Evolutionary conservation across 1,284 basidiomycete species (phyloP).

Genomic region (Apiotrichum gamsii): DNA sequence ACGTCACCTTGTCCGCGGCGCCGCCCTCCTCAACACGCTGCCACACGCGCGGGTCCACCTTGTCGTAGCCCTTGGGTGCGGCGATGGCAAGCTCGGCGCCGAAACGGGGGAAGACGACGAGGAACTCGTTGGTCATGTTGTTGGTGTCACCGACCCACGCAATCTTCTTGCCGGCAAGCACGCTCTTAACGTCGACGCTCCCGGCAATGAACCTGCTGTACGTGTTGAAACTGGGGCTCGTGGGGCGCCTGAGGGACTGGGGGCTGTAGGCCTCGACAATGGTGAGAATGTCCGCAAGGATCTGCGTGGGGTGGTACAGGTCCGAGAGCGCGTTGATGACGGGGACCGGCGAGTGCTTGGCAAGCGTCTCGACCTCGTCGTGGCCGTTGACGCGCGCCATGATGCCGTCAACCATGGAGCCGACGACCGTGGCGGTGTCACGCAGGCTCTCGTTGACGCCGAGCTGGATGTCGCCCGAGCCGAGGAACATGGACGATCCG

Average conservation of each 20-base stretch:
- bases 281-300: constrained; percentile 87
- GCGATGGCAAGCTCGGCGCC: constrained; percentile 84
- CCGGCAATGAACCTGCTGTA: constrained; percentile 1
- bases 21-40: constrained; percentile 54
- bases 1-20: constrained; percentile 30
- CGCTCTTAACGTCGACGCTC: constrained; percentile 25
- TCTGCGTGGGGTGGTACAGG: constrained; percentile 94
- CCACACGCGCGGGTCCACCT: constrained; percentile 73
- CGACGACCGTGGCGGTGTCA: constrained; percentile 77
- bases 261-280: constrained; percentile 60
- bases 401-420: constrained; percentile 93
- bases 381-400: constrained; percentile 94
- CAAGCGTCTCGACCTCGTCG: constrained; percentile 85
- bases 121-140: constrained; percentile 96
- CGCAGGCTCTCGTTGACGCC: constrained; percentile 87
- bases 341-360: constrained; percentile 80
- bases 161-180: constrained; percentile 58
- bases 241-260: constrained; percentile 1
- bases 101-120: constrained; percentile 85
- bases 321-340: constrained; percentile 93
- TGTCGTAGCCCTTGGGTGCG: constrained; percentile 58
- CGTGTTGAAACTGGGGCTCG: background rate
- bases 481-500: constrained; percentile 89
- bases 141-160: constrained; percentile 94
- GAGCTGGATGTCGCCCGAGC: constrained; percentile 84